Evolutionary conservation across 1,139 yeast species (phyloP), one percentile per base, ranked within the genome.

Genomic region (Yamadazyma triangularis): DNA sequence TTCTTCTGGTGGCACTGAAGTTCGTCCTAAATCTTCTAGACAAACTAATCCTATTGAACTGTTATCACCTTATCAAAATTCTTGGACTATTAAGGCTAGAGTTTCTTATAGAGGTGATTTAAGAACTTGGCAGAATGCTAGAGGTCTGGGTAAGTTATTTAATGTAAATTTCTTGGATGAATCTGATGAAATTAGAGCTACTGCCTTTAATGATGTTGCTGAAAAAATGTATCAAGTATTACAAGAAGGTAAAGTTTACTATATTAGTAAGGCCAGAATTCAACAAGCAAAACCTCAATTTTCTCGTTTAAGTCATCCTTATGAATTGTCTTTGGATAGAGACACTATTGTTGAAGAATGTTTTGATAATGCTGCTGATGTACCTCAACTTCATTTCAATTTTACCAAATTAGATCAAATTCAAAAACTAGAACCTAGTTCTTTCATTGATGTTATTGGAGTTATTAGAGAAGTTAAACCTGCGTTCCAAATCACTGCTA

Each of bases 101-200:
- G 93, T 89, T 15, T 79, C 94, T 1, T 79, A 73, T 56, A 91
- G 91, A 56, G 79, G 94, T 33, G 96, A 88, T 40, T 70, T 91
- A 47, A 81, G 88, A 58, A 82, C 84, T 25, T 93, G 93, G 91
- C 75, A 85, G 31, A 88, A 88, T 49, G 79, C 78, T 35, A 73
- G 80, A 48, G 95, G 96, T 38, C 88, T 83, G 43, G 98, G 98
- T 32, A 85, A 86, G 55, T 70, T 93, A 38, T 87, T 93, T 64
- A 83, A 83, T 46, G 87, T 87, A 25, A 86, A 88, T 45, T 77
- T 93, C 42, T 64, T 89, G 41, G 99, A 93, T 53, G 95, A 93
- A 53, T 83, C 96, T 5, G 96, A 94, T 48, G 98, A 91, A 62
- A 93, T 93, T 47, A 76, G 94, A 49, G 97, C 95, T 11, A 88